phyloP scores from a whole-genome alignment of 2,329 filamentous ascomycete species.

The Cladophialophora bantiana region DNA sequence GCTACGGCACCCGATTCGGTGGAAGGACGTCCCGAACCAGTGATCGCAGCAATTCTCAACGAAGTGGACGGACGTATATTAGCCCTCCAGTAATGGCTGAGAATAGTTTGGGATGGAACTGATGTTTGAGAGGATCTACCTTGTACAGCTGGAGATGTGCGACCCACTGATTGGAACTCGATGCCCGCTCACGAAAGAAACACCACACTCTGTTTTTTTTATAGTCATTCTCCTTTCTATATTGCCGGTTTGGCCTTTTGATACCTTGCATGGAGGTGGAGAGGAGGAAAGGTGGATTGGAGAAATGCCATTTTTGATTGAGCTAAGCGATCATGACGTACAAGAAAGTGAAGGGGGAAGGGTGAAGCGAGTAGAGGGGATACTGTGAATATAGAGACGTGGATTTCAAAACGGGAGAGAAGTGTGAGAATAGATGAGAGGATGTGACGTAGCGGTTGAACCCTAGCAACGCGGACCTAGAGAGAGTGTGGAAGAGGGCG shows the following conservation, averaged over 20 bases:
- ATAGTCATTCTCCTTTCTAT: slow-evolving; percentile 25
- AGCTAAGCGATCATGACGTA: not conserved
- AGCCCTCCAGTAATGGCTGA: slow-evolving; percentile 90
- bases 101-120: slow-evolving; percentile 97
- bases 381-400: too few species aligned
- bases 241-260: slow-evolving; percentile 8
- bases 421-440: too few species aligned
- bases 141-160: slow-evolving; percentile 31
- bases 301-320: slow-evolving; percentile 11
- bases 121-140: slow-evolving; percentile 44
- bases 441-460: too few species aligned
- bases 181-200: slow-evolving; percentile 34
- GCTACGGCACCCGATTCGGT: slow-evolving; percentile 50
- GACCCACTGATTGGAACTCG: slow-evolving; percentile 20
- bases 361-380: not conserved
- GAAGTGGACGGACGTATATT: slow-evolving; percentile 73
- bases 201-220: slow-evolving; percentile 24
- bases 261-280: slow-evolving; percentile 6
- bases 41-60: slow-evolving; percentile 61
- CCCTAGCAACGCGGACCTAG: too few species aligned
- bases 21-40: slow-evolving; percentile 66
- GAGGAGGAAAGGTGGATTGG: not conserved
- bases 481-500: too few species aligned
- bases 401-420: too few species aligned
- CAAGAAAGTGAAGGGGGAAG: not conserved